Evolutionary conservation across 2,329 filamentous ascomycete species (phyloP).

Genomic region (Pseudopithomyces chartarum): DNA sequence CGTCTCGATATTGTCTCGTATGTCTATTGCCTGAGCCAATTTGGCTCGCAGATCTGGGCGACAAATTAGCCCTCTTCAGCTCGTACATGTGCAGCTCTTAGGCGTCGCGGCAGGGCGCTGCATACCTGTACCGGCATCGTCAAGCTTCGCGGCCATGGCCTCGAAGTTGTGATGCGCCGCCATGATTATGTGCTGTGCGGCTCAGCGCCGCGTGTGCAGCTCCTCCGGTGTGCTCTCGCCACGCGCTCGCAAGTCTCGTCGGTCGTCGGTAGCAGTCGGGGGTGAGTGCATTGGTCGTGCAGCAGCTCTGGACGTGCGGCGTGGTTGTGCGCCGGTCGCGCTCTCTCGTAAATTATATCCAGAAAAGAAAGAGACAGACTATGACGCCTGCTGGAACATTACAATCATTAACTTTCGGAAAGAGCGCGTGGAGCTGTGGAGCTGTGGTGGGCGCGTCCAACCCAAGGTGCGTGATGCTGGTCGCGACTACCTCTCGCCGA

Average conservation of each 20-base stretch:
- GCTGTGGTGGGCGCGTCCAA: slow-evolving; percentile 34
- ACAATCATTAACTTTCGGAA: slow-evolving; percentile 33
- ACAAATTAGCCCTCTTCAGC: slow-evolving; percentile 22
- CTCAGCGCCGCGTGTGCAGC: slow-evolving; percentile 26
- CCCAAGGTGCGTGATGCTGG: slow-evolving; percentile 17
- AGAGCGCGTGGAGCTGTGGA: slow-evolving; percentile 21
- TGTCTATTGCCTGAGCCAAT: slow-evolving; percentile 78
- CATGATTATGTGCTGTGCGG: slow-evolving; percentile 37
- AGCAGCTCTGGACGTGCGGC: slow-evolving; percentile 21
- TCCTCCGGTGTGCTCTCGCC: slow-evolving; percentile 13
- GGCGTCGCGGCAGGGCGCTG: not conserved
- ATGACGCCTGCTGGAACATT: slow-evolving; percentile 29
- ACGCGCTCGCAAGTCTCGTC: slow-evolving; percentile 16
- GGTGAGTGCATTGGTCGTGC: slow-evolving; percentile 32
- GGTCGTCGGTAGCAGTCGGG: slow-evolving; percentile 18
- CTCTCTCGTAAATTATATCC: slow-evolving; percentile 21
- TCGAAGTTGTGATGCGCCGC: slow-evolving; percentile 51
- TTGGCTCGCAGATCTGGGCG: slow-evolving; percentile 76
- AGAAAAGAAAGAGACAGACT: slow-evolving; percentile 29
- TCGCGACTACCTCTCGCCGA: slow-evolving; percentile 9
- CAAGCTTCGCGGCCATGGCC: slow-evolving; percentile 53
- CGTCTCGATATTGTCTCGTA: slow-evolving; percentile 90
- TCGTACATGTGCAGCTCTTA: not conserved
- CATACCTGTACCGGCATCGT: slow-evolving; percentile 48
- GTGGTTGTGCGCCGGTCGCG: slow-evolving; percentile 15